Conservation (phyloP, 2,329 filamentous ascomycete genomes). For the Fusarium sp. region DNA sequence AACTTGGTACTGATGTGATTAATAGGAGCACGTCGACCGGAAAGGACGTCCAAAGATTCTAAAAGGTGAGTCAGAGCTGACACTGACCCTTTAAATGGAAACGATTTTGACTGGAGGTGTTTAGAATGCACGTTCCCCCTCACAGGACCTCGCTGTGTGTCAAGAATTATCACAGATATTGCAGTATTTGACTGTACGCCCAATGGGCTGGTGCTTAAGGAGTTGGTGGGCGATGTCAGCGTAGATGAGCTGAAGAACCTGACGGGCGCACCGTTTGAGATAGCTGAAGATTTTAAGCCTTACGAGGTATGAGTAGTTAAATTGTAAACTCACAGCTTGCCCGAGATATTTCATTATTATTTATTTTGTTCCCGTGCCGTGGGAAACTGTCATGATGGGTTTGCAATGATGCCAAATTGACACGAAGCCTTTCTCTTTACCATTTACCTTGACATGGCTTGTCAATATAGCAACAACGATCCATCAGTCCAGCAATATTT, state of each 20-base stretch:
- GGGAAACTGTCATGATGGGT: not conserved
- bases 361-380: not conserved
- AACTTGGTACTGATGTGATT: not conserved
- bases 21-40: slow-evolving; percentile 85
- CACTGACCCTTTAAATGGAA: too few species aligned
- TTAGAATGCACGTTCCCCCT: slow-evolving; percentile 83
- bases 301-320: not conserved
- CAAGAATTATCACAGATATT: slow-evolving; percentile 87
- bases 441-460: too few species aligned
- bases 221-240: not conserved
- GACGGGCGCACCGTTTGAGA: not conserved
- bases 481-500: too few species aligned
- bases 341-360: too few species aligned
- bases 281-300: not conserved
- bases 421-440: too few species aligned
- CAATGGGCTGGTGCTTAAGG: not conserved
- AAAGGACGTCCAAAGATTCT: slow-evolving; percentile 93
- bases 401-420: not conserved
- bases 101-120: not conserved
- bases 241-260: slow-evolving; percentile 1
- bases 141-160: slow-evolving; percentile 88
- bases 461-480: too few species aligned
- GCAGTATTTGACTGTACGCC: slow-evolving; percentile 12
- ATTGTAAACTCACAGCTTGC: not conserved
- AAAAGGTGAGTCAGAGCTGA: slow-evolving; percentile 64